phyloP scores from a whole-genome alignment of 2,329 filamentous ascomycete species.

The Pseudogymnoascus sp. region DNA sequence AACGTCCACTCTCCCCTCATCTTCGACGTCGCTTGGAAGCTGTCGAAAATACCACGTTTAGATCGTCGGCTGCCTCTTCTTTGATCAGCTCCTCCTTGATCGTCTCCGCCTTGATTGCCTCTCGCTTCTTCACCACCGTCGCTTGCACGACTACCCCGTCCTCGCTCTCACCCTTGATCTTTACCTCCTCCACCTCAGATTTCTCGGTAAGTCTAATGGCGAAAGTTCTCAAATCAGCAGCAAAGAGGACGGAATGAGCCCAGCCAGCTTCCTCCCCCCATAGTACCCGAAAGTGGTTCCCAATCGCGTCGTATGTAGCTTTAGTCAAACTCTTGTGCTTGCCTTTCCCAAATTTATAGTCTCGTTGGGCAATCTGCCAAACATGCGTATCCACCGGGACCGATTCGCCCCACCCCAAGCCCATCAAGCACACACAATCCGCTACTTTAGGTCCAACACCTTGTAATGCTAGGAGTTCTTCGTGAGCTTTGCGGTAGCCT shows the following conservation, averaged over 20 bases:
- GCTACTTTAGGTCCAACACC: slow-evolving; percentile 96
- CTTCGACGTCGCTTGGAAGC: not conserved
- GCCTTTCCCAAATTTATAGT: slow-evolving; percentile 83
- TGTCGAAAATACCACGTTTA: slow-evolving; percentile 4
- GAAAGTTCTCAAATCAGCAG: slow-evolving; percentile 82
- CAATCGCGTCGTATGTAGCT: slow-evolving; percentile 80
- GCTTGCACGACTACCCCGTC: slow-evolving; percentile 1
- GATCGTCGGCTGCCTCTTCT: not conserved
- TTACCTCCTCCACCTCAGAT: slow-evolving; percentile 37
- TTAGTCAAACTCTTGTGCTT: slow-evolving; percentile 84
- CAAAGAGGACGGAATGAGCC: slow-evolving; percentile 96
- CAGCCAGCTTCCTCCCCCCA: slow-evolving; percentile 95
- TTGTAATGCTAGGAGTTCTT: slow-evolving; percentile 67
- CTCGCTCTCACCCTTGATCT: slow-evolving; percentile 27
- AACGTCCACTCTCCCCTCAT: not conserved
- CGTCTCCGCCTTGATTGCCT: slow-evolving; percentile 1
- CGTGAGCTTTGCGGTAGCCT: slow-evolving; percentile 71
- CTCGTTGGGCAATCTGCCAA: slow-evolving; percentile 94
- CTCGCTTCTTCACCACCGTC: slow-evolving; percentile 17
- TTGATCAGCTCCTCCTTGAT: slow-evolving; percentile 7
- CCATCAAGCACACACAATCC: slow-evolving; percentile 95
- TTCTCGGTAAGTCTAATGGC: slow-evolving; percentile 50
- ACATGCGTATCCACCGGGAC: slow-evolving; percentile 97
- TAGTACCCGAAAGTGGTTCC: slow-evolving; percentile 76
- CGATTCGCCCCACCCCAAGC: slow-evolving; percentile 87